Evolutionary conservation across 2,329 filamentous ascomycete species (phyloP), one percentile per base, ranked within the genome.

Genomic region (Neofusicoccum laricinum): DNA sequence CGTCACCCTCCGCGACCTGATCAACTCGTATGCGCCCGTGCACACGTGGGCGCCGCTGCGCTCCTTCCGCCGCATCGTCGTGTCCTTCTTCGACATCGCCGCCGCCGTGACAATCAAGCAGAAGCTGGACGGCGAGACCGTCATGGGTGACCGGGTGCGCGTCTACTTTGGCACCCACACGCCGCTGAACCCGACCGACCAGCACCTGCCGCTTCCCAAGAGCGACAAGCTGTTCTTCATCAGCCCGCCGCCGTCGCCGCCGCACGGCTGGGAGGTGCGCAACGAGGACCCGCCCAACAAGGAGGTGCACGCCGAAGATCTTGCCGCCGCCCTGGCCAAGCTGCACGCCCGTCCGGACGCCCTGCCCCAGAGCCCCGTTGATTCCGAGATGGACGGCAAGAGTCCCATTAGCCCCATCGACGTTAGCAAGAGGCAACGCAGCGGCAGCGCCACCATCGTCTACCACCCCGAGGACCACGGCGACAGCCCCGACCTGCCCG

Each of bases 41-140:
- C 88, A 92, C 78, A 87, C 89, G 65, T 95, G 91, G 84, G 86
- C 90, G 11, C 91, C 91, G 0, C 85, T 95, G 67, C 92, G 91
- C 76, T 93, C 90, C 6, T 92, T 95, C 83, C 86, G 89, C 68
- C 89, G 91, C 75, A 92, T 95, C 72, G 84, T 94, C 70, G 86
- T 91, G 66, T 92, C 90, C 69, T 94, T 95, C 82, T 88, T 85
- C 77, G 86, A 87, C 66, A 82, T 85, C 71, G 85, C 88, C 61
- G 85, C 89, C 62, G 90, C 91, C 64, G 87, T 91, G 70, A 81
- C 82, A 64, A 89, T 94, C 64, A 88, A 90, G 67, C 81, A 86
- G 69, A 82, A 89, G 63, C 90, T 92, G 78, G 90, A 95, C 71
- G 88, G 89, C 70, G 89, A 93, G 78, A 80, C 81, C 25, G 83